phyloP scores from a whole-genome alignment of 768 basidiomycete species.

The Termitomyces eurrhizus region DNA sequence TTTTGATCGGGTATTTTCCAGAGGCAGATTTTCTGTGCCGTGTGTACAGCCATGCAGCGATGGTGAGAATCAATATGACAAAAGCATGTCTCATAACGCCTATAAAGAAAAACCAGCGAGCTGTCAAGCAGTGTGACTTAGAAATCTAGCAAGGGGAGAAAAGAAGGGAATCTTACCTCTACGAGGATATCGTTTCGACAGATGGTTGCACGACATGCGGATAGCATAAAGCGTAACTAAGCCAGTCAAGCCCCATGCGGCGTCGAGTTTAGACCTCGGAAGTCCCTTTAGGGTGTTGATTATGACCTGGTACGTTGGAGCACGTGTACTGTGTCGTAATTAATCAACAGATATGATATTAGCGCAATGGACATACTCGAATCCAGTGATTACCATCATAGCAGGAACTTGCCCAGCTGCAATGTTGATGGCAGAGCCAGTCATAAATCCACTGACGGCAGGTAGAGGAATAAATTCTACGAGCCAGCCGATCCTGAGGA shows the following conservation, averaged over 20 bases:
- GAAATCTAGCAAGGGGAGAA: neutral
- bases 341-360: conserved; percentile 1
- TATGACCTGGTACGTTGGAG: conserved; percentile 79
- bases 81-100: conserved; percentile 80
- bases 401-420: conserved; percentile 85
- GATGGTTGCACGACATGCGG: conserved; percentile 47
- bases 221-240: conserved; percentile 69
- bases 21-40: conserved; percentile 51
- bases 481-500: conserved; percentile 89
- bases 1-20: conserved; percentile 80
- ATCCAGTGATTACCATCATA: conserved; percentile 81
- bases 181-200: conserved; percentile 58
- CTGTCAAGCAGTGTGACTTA: conserved; percentile 27
- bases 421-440: conserved; percentile 94
- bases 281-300: conserved; percentile 91
- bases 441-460: conserved; percentile 92
- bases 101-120: conserved; percentile 73
- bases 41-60: conserved; percentile 85
- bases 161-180: conserved; percentile 36
- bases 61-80: conserved; percentile 81
- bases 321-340: conserved; percentile 62
- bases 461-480: conserved; percentile 92
- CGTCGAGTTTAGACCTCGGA: conserved; percentile 67
- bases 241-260: conserved; percentile 84
- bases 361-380: conserved; percentile 51